Conservation (phyloP, 73 alveolate genomes). For the Paramecium primaurelia region DNA sequence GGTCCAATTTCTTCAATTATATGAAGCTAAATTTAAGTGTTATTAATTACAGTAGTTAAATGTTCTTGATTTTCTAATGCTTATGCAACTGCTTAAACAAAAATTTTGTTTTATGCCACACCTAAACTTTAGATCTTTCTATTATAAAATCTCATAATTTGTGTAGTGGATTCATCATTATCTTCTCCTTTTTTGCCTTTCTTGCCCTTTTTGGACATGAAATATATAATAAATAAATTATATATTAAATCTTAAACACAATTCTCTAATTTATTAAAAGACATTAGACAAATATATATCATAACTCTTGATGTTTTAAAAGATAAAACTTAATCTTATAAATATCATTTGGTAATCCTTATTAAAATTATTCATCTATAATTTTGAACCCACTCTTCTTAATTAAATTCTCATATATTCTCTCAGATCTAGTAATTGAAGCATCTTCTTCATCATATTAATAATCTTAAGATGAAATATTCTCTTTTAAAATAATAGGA, state of each 20-base stretch:
- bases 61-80: conserved; percentile 36
- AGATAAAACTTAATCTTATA: background rate
- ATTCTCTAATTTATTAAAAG: background rate
- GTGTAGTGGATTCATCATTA: conserved; percentile 28
- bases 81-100: conserved; percentile 36
- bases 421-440: background rate
- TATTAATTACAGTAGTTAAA: background rate
- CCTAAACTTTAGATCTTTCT: conserved; percentile 12
- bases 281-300: background rate
- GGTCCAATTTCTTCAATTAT: conserved; percentile 53
- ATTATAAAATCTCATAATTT: conserved; percentile 28
- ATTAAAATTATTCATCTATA: background rate
- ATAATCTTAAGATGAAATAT: background rate
- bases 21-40: conserved; percentile 6
- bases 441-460: background rate
- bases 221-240: background rate
- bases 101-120: conserved; percentile 22
- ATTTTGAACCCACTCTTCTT: background rate
- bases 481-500: background rate
- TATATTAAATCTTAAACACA: background rate
- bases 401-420: background rate
- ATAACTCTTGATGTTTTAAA: background rate
- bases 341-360: background rate
- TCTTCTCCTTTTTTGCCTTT: conserved; percentile 37
- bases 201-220: conserved; percentile 54